A percentile compares a stretch with the other conserved stretches of the same genome.
phyloP scores from a whole-genome alignment of 2,329 filamentous ascomycete genomes.

The Orbilia quercus region DNA sequence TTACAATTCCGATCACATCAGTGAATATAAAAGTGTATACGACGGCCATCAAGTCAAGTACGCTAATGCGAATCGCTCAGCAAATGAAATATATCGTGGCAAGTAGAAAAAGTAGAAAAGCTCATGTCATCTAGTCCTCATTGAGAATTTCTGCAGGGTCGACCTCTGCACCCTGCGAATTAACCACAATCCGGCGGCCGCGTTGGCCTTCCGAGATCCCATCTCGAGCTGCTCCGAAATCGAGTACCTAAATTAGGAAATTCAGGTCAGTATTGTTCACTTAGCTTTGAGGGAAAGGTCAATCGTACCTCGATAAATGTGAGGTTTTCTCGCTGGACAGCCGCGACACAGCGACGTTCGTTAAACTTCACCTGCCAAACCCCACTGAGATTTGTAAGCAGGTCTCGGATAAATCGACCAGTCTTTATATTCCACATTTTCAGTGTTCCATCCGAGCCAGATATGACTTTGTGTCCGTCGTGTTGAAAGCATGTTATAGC shows the following conservation, averaged over 20 bases:
- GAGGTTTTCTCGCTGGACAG: slow-evolving; percentile 88
- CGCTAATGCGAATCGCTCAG: slow-evolving; percentile 26
- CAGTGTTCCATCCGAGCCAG: slow-evolving; percentile 90
- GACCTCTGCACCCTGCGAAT: slow-evolving; percentile 62
- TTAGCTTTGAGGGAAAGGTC: not conserved
- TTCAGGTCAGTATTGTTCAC: not conserved
- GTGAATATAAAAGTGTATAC: no score
- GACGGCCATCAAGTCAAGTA: not conserved
- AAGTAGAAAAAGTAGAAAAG: not conserved
- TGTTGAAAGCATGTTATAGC: slow-evolving; percentile 99
- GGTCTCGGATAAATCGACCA: slow-evolving; percentile 90
- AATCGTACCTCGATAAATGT: slow-evolving; percentile 92
- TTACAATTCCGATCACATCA: no score
- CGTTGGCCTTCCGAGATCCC: slow-evolving; percentile 81
- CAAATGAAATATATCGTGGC: slow-evolving; percentile 1
- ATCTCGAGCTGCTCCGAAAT: slow-evolving; percentile 94
- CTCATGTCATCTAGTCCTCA: slow-evolving; percentile 32
- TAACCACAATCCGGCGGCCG: slow-evolving; percentile 79
- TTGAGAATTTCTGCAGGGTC: slow-evolving; percentile 50
- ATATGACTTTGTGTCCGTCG: slow-evolving; percentile 95
- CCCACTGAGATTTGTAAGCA: slow-evolving; percentile 91
- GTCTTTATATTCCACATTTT: slow-evolving; percentile 99
- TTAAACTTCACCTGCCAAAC: slow-evolving; percentile 99
- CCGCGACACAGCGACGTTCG: slow-evolving; percentile 91
- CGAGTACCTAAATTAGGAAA: slow-evolving; percentile 77